Evolutionary conservation across 2,329 filamentous ascomycete genomes (phyloP).

Genomic region (Raffaelea ambrosiae): DNA sequence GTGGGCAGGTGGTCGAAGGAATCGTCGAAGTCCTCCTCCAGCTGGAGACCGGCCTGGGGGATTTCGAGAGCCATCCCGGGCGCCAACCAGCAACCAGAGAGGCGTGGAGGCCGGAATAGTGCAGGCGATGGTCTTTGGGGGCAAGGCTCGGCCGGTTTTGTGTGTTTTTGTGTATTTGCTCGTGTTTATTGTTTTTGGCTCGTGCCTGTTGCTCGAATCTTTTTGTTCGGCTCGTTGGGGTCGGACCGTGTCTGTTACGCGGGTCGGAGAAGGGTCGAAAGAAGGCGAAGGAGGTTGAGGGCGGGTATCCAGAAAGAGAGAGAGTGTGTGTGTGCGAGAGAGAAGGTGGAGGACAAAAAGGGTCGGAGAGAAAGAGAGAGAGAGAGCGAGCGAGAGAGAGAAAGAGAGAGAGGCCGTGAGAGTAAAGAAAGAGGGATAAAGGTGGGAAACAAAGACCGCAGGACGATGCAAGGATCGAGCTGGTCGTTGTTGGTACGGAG

Average conservation of each 20-base stretch:
- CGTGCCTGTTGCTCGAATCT: no score
- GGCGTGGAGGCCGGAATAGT: neutral
- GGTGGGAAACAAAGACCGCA: neutral
- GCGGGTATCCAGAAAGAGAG: no score
- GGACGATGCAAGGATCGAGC: conserved; percentile 3
- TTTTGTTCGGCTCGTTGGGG: neutral
- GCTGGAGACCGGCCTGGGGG: conserved; percentile 47
- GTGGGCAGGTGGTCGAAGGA: conserved; percentile 34
- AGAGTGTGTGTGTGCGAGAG: no score
- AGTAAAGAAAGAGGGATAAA: neutral
- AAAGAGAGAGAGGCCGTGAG: neutral
- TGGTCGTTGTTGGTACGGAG: conserved; percentile 2
- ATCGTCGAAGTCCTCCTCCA: conserved; percentile 45
- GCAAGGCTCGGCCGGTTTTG: neutral
- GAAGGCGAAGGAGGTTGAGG: no score
- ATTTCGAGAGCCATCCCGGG: conserved; percentile 37
- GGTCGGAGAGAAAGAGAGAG: no score
- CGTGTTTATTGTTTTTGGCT: no score
- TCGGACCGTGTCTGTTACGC: neutral
- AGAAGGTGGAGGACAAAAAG: no score
- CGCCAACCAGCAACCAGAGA: conserved; percentile 14
- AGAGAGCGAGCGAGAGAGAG: neutral
- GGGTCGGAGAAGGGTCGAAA: no score
- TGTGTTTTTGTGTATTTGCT: no score
- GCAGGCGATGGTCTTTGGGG: neutral